Evolutionary conservation across 805 yeast genomes (phyloP), one percentile per base, ranked within the genome.

Genomic region (Pichia pseudocactophila): DNA sequence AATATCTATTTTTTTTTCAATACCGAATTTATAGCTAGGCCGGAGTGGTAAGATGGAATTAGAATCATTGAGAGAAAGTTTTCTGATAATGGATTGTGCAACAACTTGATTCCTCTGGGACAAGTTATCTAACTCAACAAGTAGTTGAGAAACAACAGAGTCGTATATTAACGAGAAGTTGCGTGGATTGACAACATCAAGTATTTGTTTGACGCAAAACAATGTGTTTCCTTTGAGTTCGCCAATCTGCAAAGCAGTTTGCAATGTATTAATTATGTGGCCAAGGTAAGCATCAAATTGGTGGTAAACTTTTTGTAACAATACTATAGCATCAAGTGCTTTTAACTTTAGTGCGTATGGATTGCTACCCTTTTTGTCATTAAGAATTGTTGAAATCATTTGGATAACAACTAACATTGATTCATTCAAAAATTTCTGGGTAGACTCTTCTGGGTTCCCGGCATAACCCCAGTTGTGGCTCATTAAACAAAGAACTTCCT

Each of bases 181-280:
- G 2, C 71, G 66, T 25, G 73, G 70, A 12, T 68, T 74, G 15
- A 90, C 59, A n/a, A 66, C 68, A 15, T 69, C 64, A 2, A 85
- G 73, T 40, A 90, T 64, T 2, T 69, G 66, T 40, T 70, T 68
- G 82, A 96, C 80, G 42, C 92, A 82, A 37, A 70, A 65, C 34
- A 92, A 63, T 0, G 90, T 76, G 32, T 73, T 71, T 13, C 64
- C 64, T 45, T 80, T 80, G 12, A 88, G 68, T 19, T 76, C 77
- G 0, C 70, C 63, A 16, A 71, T 73, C 32, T 80, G 88, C 18
- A 89, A 61, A 0, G 90, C 80, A 1, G 88, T 78, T 55, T 87
- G 96, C 11, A 90, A 63, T 52, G 95, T 83, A 2, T 95, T 82
- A 45, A 86, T 81, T 4, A 90, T 75, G 56, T 89, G 97, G 0